Evolutionary conservation across 202 grass and related monocot genomes (phyloP).

Genomic region (Bolboschoenoplectus hybrid): DNA sequence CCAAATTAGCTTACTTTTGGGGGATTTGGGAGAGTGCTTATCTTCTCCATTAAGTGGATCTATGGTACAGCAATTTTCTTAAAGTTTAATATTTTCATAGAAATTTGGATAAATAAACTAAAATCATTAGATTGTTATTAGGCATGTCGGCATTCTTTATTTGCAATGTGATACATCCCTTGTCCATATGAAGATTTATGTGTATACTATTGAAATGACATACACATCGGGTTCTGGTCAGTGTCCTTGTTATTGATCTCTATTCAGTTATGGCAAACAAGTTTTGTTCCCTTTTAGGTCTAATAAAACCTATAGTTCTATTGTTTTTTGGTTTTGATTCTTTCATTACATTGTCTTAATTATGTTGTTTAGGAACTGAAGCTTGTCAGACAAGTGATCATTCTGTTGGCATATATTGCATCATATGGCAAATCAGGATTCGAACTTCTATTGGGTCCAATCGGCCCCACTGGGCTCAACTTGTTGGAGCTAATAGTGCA

Average conservation of each 20-base stretch:
- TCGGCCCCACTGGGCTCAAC: constrained; percentile 48
- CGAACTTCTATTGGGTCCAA: constrained; percentile 63
- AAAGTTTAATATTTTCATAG: background rate
- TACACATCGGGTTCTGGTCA: background rate
- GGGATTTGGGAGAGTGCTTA: constrained; percentile 76
- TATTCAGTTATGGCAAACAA: background rate
- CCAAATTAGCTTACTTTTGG: constrained; percentile 61
- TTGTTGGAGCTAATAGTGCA: constrained; percentile 75
- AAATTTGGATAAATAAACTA: constrained; percentile 13
- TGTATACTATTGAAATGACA: background rate
- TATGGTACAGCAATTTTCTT: constrained; percentile 52
- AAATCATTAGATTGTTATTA: background rate
- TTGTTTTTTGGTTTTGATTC: constrained; percentile 25
- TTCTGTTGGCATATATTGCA: constrained; percentile 86
- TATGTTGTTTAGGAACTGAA: constrained; percentile 58
- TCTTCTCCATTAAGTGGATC: constrained; percentile 49
- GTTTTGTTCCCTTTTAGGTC: constrained; percentile 21
- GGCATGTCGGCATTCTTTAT: background rate
- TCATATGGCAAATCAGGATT: constrained; percentile 73
- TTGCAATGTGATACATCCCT: background rate
- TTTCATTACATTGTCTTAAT: background rate
- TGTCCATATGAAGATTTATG: background rate
- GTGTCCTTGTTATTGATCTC: constrained; percentile 14
- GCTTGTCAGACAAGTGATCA: constrained; percentile 67
- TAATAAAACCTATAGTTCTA: constrained; percentile 16